phyloP scores from a whole-genome alignment of 2,329 filamentous ascomycete genomes.

The Cryoendolithus antarcticus region DNA sequence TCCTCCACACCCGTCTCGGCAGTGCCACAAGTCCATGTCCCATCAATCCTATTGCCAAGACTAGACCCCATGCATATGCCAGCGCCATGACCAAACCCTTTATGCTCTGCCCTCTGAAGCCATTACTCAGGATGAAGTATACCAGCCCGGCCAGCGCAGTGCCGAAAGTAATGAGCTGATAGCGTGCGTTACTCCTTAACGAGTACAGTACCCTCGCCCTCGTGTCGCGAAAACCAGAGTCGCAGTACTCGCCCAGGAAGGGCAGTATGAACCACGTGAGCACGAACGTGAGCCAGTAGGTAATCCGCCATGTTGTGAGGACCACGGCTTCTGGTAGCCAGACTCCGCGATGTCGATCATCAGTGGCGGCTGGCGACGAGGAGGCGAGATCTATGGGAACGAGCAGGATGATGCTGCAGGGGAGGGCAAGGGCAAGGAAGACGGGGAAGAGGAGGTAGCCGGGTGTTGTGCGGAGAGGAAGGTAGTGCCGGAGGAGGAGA shows the following conservation, averaged over 20 bases:
- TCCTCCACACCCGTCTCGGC: slow-evolving; percentile 66
- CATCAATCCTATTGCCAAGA: slow-evolving; percentile 93
- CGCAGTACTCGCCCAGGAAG: slow-evolving; percentile 84
- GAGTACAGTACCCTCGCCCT: slow-evolving; percentile 73
- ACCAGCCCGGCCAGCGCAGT: slow-evolving; percentile 59
- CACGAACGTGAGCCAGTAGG: slow-evolving; percentile 93
- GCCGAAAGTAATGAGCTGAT: slow-evolving; percentile 68
- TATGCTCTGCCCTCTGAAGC: slow-evolving; percentile 57
- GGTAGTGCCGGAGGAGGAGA: slow-evolving; percentile 74
- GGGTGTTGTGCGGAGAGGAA: slow-evolving; percentile 81
- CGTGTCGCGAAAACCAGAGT: slow-evolving; percentile 83
- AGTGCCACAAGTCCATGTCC: slow-evolving; percentile 91
- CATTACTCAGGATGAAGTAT: slow-evolving; percentile 72
- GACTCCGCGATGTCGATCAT: slow-evolving; percentile 53
- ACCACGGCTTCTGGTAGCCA: slow-evolving; percentile 72
- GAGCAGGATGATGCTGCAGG: slow-evolving; percentile 78
- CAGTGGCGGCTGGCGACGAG: slow-evolving; percentile 37
- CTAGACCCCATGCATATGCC: slow-evolving; percentile 84
- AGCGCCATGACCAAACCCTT: slow-evolving; percentile 85
- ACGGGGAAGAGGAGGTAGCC: slow-evolving; percentile 83
- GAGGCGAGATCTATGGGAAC: slow-evolving; percentile 94
- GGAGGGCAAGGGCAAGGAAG: slow-evolving; percentile 89
- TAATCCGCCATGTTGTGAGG: slow-evolving; percentile 83
- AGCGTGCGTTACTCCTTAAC: slow-evolving; percentile 73
- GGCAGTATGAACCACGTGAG: slow-evolving; percentile 95